Conservation (phyloP, 2,329 filamentous ascomycete species). For the Magnaporthiopsis poae region DNA sequence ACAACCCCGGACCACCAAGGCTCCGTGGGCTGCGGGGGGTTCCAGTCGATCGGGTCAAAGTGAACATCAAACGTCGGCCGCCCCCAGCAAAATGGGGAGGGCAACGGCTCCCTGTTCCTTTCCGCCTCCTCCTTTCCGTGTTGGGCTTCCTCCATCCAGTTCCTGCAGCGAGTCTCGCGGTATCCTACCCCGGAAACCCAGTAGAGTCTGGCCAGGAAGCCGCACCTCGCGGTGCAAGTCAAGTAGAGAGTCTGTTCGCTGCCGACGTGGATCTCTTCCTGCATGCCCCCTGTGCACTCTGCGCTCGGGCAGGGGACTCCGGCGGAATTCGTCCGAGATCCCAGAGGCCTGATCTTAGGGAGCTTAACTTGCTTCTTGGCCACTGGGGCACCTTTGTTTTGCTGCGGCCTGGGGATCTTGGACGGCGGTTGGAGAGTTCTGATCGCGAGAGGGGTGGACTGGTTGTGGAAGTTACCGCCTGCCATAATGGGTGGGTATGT, state of each 20-base stretch:
- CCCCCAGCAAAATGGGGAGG: background rate
- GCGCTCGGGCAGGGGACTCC: background rate
- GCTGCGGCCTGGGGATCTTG: background rate
- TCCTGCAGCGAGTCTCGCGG: background rate
- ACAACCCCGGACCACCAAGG: no score
- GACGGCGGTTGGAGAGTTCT: background rate
- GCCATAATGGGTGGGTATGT: background rate
- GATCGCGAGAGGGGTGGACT: background rate
- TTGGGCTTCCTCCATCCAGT: background rate
- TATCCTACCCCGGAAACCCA: background rate
- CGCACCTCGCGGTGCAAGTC: background rate
- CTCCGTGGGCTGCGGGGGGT: background rate
- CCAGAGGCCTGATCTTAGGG: background rate
- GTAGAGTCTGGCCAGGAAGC: background rate
- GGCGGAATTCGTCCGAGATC: background rate
- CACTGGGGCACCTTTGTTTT: background rate
- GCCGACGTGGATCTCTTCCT: background rate
- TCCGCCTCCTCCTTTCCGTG: background rate
- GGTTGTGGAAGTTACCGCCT: background rate
- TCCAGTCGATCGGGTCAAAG: background rate
- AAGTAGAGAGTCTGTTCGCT: background rate
- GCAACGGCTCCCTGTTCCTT: background rate
- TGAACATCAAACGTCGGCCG: background rate
- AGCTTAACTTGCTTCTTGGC: background rate
- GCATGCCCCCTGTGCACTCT: background rate